Conservation (phyloP, 2,329 filamentous ascomycete species). For the Sarocladium strictum region DNA sequence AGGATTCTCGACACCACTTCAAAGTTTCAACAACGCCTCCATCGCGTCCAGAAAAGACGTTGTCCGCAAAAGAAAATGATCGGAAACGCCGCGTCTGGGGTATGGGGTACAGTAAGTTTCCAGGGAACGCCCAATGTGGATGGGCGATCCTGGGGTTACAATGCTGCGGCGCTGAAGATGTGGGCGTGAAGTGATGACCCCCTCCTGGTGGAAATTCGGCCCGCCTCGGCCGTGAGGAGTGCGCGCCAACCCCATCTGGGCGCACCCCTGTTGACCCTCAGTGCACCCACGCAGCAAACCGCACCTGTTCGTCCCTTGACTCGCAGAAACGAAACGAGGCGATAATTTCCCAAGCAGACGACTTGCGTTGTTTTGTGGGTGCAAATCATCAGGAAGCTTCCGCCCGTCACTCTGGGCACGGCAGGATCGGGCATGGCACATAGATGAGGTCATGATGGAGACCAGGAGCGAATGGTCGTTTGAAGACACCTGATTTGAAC, state of each 20-base stretch:
- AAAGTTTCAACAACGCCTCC: background rate
- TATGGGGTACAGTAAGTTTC: background rate
- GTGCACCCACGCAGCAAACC: background rate
- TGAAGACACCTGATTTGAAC: too few relatives aligned
- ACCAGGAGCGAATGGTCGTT: background rate
- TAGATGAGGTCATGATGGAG: conserved; percentile 1
- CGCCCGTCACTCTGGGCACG: background rate
- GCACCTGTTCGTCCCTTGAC: background rate
- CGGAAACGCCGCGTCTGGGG: background rate
- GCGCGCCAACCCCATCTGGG: background rate
- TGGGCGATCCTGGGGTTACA: conserved; percentile 7
- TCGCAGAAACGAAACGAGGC: conserved; percentile 3
- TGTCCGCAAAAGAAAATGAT: background rate
- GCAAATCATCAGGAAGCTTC: background rate
- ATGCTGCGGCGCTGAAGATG: background rate
- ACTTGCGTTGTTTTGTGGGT: background rate
- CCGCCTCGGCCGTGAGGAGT: conserved; percentile 2
- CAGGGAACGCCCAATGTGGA: background rate
- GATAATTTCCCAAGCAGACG: conserved; percentile 2
- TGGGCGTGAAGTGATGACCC: background rate
- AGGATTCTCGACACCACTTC: background rate
- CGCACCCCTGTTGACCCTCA: background rate
- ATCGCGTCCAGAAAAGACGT: background rate
- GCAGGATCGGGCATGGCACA: background rate
- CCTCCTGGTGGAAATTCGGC: background rate